Evolutionary conservation across 2,329 filamentous ascomycete species (phyloP).

Genomic region (Calonectria honghensis): DNA sequence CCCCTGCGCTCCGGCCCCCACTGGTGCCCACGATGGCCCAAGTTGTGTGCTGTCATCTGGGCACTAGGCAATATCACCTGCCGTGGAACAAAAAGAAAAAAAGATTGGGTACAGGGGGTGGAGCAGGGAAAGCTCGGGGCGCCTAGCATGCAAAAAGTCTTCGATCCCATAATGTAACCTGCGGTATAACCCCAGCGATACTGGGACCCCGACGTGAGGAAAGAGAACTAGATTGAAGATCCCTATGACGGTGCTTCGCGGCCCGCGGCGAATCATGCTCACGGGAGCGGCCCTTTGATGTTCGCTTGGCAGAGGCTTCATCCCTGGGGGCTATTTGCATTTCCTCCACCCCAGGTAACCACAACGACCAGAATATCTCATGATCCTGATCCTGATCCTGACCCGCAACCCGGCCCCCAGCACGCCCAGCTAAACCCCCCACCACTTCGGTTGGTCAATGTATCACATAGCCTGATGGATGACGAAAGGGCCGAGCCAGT

Average conservation of each 20-base stretch:
- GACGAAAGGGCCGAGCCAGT: conserved; percentile 40
- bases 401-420: not conserved
- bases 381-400: conserved; percentile 22
- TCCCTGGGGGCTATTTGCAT: not conserved
- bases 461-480: conserved; percentile 44
- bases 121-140: conserved; percentile 16
- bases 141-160: not conserved
- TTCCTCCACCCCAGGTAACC: not conserved
- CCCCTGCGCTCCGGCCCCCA: conserved; percentile 45
- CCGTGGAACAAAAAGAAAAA: conserved; percentile 50
- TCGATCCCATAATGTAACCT: not conserved
- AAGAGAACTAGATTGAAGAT: conserved; percentile 31
- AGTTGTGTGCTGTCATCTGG: conserved; percentile 43
- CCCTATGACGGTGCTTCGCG: conserved; percentile 26
- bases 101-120: conserved; percentile 16
- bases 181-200: conserved; percentile 38
- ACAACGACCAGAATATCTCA: conserved; percentile 23
- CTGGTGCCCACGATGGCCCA: conserved; percentile 33
- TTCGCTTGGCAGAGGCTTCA: conserved; percentile 16
- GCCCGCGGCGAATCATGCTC: conserved; percentile 33
- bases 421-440: conserved; percentile 17
- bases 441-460: conserved; percentile 41
- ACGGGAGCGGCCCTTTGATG: conserved; percentile 28
- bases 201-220: conserved; percentile 41
- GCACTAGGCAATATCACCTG: conserved; percentile 50